Conservation (phyloP, 768 basidiomycete species). For the Mycena epipterygia region DNA sequence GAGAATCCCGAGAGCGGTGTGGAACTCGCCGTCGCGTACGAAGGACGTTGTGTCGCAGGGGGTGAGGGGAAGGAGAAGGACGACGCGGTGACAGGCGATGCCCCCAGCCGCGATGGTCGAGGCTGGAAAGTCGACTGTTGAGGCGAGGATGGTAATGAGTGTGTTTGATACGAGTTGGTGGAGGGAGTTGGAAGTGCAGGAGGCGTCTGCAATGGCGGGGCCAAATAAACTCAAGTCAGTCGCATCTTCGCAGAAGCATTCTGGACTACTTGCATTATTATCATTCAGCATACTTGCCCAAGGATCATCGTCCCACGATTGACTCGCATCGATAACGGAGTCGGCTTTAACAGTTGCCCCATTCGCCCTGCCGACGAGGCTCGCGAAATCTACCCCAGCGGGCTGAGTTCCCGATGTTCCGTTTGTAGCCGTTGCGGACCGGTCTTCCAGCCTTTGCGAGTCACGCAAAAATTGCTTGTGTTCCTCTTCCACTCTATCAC, state of each 20-base stretch:
- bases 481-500: constrained; percentile 92
- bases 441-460: constrained; percentile 91
- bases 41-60: constrained; percentile 33
- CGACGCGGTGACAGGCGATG: constrained; percentile 50
- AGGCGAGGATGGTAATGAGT: constrained; percentile 57
- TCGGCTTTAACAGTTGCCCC: constrained; percentile 62
- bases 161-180: constrained; percentile 40
- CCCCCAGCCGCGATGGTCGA: constrained; percentile 56
- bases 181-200: constrained; percentile 35
- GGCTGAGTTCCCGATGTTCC: constrained; percentile 52
- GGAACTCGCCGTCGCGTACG: constrained; percentile 11
- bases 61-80: constrained; percentile 44
- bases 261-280: constrained; percentile 47
- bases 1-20: constrained; percentile 22
- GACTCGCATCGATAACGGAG: constrained; percentile 50
- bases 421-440: constrained; percentile 63
- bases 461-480: constrained; percentile 94
- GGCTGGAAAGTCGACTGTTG: constrained; percentile 48
- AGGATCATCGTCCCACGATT: constrained; percentile 84
- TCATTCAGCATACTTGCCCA: constrained; percentile 85
- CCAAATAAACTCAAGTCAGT: constrained; percentile 20
- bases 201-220: constrained; percentile 41
- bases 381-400: constrained; percentile 87
- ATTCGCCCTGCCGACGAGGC: constrained; percentile 76
- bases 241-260: constrained; percentile 3